phyloP scores from a whole-genome alignment of 73 alveolate species.

The Blepharisma japonicum region DNA sequence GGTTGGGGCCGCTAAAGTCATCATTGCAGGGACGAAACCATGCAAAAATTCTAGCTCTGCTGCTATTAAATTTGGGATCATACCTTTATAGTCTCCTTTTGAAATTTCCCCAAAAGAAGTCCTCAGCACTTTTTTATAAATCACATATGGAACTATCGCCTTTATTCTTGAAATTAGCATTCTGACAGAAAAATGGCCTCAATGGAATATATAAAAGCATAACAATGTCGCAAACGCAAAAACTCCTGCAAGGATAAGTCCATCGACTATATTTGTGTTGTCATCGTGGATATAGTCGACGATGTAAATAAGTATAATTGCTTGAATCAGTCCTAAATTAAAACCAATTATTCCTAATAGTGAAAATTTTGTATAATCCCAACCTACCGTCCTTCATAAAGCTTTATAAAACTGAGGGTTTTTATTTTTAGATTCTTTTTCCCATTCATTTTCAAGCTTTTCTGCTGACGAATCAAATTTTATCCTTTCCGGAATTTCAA shows the following conservation, averaged over 20 bases:
- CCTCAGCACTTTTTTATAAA: neutral
- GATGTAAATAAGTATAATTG: neutral
- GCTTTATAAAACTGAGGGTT: neutral
- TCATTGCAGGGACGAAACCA: neutral
- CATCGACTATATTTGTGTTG: neutral
- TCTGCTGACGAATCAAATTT: neutral
- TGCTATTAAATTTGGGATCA: neutral
- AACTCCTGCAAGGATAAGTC: neutral
- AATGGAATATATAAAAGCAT: neutral
- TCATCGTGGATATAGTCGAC: neutral
- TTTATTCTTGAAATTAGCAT: neutral
- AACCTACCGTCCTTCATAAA: neutral
- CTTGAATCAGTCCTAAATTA: too few species aligned
- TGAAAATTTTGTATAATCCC: neutral
- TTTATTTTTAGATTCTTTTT: neutral
- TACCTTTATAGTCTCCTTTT: neutral
- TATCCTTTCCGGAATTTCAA: neutral
- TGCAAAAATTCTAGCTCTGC: neutral
- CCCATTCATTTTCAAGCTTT: neutral
- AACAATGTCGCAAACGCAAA: neutral
- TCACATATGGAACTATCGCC: neutral
- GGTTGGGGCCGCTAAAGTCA: neutral
- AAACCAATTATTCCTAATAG: neutral
- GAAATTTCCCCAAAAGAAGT: constrained; percentile 1
- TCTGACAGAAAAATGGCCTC: too few species aligned